Percentiles rank a stretch among this genome's conserved stretches.
phyloP scores from a whole-genome alignment of 1,284 basidiomycete genomes.

The Leccinum fallax region DNA sequence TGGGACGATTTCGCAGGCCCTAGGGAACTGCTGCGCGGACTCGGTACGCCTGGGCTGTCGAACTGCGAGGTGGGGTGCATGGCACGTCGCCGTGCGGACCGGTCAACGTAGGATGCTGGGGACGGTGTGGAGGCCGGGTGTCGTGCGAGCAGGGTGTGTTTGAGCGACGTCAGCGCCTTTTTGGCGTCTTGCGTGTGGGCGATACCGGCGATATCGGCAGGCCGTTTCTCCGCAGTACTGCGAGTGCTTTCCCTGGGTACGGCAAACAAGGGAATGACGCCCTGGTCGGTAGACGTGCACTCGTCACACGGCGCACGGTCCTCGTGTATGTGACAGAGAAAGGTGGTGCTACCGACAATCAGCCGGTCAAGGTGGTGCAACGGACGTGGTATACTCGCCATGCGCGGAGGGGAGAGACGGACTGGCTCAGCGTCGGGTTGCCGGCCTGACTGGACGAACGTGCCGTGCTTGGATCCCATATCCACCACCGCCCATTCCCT shows the following conservation, averaged over 20 bases:
- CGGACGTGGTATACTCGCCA: slow-evolving; percentile 65
- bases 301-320: slow-evolving; percentile 59
- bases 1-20: slow-evolving; percentile 10
- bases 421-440: slow-evolving; percentile 15
- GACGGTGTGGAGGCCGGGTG: slow-evolving; percentile 18
- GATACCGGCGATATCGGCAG: slow-evolving; percentile 27
- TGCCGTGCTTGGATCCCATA: slow-evolving; percentile 82
- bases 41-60: slow-evolving; percentile 48
- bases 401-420: slow-evolving; percentile 63
- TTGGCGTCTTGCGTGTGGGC: slow-evolving; percentile 44
- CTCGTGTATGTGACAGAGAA: slow-evolving; percentile 68
- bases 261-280: slow-evolving; percentile 64
- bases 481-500: slow-evolving; percentile 72
- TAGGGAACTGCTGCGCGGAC: slow-evolving; percentile 28
- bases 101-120: slow-evolving; percentile 53
- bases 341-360: slow-evolving; percentile 67
- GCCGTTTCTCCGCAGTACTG: slow-evolving; percentile 38
- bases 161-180: slow-evolving; percentile 62
- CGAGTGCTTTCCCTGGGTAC: slow-evolving; percentile 31
- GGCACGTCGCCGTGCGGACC: slow-evolving; percentile 66
- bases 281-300: slow-evolving; percentile 51
- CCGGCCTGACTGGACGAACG: slow-evolving; percentile 50
- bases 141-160: slow-evolving; percentile 56
- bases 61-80: slow-evolving; percentile 51
- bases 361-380: slow-evolving; percentile 65